These are phyloP conservation scores for Penicillium sp. DNA, from an alignment of 2,329 filamentous ascomycete species.

Conservation along the genomic window DNA sequence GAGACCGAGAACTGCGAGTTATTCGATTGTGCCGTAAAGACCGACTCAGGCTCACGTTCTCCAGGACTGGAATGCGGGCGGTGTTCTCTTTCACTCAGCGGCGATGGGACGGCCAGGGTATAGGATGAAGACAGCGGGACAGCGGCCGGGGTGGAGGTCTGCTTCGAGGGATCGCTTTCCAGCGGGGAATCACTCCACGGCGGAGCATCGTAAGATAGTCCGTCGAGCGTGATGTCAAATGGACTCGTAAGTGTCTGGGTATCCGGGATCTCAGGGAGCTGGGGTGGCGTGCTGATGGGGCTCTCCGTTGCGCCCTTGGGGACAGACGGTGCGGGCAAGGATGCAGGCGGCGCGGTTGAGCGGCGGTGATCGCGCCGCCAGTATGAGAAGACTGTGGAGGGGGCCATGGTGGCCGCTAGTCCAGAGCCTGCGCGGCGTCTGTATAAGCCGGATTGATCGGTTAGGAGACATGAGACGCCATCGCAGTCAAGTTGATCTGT, in stretches of 20 bases:
- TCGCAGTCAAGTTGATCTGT: constrained; percentile 15
- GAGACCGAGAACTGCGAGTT: constrained; percentile 27
- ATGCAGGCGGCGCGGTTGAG: constrained; percentile 31
- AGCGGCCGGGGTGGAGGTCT: constrained; percentile 21
- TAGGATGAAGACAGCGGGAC: constrained; percentile 29
- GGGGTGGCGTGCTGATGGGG: constrained; percentile 29
- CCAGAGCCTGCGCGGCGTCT: constrained; percentile 17
- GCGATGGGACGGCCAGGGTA: constrained; percentile 29
- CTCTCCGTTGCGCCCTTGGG: constrained; percentile 20
- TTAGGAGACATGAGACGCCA: constrained; percentile 17
- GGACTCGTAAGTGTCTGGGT: constrained; percentile 29
- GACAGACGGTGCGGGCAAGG: constrained; percentile 22
- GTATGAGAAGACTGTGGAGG: constrained; percentile 42
- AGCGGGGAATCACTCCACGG: constrained; percentile 23
- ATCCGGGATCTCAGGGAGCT: constrained; percentile 34
- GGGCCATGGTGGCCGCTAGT: constrained; percentile 29
- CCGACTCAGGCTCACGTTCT: constrained; percentile 24
- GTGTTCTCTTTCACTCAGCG: constrained; percentile 25
- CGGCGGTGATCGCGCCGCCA: constrained; percentile 42
- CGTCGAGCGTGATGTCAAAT: constrained; percentile 25
- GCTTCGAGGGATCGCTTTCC: constrained; percentile 27
- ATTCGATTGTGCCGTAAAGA: constrained; percentile 26
- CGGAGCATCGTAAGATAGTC: constrained; percentile 23
- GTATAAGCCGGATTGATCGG: constrained; percentile 6
- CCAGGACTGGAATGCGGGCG: constrained; percentile 35